Conservation (phyloP, 257 asterid species). For the Solanum paucissectum region DNA sequence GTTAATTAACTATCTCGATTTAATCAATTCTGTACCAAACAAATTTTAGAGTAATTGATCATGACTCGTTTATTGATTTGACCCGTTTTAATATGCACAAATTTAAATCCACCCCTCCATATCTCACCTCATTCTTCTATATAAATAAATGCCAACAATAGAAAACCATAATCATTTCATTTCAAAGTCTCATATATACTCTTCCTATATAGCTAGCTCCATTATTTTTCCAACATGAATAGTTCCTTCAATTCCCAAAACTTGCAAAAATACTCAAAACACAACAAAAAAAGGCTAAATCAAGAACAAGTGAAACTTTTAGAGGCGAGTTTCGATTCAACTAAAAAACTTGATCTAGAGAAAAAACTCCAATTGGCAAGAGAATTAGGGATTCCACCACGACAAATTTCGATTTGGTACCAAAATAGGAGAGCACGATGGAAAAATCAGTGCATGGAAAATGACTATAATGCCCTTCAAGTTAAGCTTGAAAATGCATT, state of each 20-base stretch:
- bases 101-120: not conserved
- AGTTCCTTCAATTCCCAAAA: conserved; percentile 13
- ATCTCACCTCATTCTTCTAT: not conserved
- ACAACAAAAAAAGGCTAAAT: conserved; percentile 51
- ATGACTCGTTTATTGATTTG: not conserved
- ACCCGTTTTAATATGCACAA: not conserved
- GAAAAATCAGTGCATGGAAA: conserved; percentile 74
- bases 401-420: conserved; percentile 85
- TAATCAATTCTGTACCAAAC: not conserved
- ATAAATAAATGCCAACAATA: not conserved
- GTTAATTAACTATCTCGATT: not conserved
- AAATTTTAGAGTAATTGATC: not conserved
- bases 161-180: not conserved
- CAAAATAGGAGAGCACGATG: conserved; percentile 87
- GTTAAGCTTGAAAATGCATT: conserved; percentile 46
- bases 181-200: conserved; percentile 3
- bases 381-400: conserved; percentile 62
- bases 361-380: conserved; percentile 58
- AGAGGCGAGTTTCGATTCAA: conserved; percentile 57
- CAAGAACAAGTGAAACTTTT: conserved; percentile 61
- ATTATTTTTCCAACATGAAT: conserved; percentile 6
- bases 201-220: not conserved
- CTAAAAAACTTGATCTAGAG: conserved; percentile 69
- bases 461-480: conserved; percentile 55
- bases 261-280: conserved; percentile 8